Base-by-base conservation (phyloP, 2,329 filamentous ascomycete genomes). In the Venturia effusa region DNA sequence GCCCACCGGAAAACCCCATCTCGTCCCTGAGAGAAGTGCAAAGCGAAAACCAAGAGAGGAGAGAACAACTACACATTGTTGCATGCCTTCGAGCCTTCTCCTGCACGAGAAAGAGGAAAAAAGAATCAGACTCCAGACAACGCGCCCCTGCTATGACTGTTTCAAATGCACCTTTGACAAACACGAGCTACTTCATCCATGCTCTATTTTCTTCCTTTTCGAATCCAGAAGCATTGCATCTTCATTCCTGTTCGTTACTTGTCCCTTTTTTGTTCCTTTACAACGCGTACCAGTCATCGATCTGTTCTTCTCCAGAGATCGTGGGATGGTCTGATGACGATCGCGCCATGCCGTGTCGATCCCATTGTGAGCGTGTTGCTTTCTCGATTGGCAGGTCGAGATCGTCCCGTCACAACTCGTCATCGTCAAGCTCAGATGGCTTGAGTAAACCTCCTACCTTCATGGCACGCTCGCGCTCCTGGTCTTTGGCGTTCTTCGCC, bases 381-480 rank as follows among this genome's bases (percentile, higher is more conserved):
- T 32, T 34, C 10, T 57, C 30, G 4, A 57, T 34, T 3, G 51
- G 19, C 27, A 57, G 51, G 15, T 57, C 51, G 27, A 32, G 45
- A 51, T 51, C 27, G 51, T 64, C 79, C 67, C 92, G 90, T 96
- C 92, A 97, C 77, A 92, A 82, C 77, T 92, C 89, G 71, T 82
- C 78, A 66, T 88, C 86, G 61, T 92, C 93, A 73, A 99, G 84
- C 75, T 99, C 94, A n/a, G 92, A 94, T 61, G 94, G 95, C 81
- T 99, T 97, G 72, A 99, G 81, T 66, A 99, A 82, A 71, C 95
- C 94, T 69, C 94, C 92, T 64, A 99, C 91, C 82, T 96, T 97
- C 79, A 93, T 90, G 67, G 90, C 87, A 69, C 93, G 88, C 77
- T 97, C 91, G 71, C 92, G 87, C 74, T 99, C 95, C 27, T 91